Evolutionary conservation across 192 early-diverging fungal genomes (phyloP).

Genomic region (Coemansia sp.): DNA sequence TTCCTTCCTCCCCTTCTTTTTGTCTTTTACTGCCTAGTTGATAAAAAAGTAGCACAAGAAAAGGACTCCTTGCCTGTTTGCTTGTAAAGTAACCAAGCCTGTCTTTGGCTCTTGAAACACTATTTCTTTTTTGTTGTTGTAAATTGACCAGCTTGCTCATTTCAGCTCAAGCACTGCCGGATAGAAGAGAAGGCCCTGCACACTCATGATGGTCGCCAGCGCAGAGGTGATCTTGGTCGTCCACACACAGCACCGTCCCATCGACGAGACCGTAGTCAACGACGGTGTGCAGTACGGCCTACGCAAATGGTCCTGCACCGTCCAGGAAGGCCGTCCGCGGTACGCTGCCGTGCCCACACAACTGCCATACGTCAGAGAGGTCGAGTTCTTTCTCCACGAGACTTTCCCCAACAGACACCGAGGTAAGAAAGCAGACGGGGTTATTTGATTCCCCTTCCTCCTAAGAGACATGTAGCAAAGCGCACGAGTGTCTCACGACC

Average conservation of each 20-base stretch:
- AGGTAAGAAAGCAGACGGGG: conserved; percentile 23
- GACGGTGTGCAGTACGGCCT: conserved; percentile 33
- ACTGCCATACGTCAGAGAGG: conserved; percentile 42
- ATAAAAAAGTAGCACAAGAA: too few relatives aligned
- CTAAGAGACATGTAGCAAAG: neutral
- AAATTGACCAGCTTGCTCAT: too few relatives aligned
- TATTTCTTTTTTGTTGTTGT: too few relatives aligned
- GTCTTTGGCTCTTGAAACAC: too few relatives aligned
- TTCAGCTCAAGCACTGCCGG: neutral
- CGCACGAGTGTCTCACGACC: too few relatives aligned
- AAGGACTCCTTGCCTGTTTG: too few relatives aligned
- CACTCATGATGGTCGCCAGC: conserved; percentile 12
- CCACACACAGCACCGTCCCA: conserved; percentile 32
- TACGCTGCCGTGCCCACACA: conserved; percentile 9
- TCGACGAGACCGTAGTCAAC: conserved; percentile 13
- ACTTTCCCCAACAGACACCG: conserved; percentile 37
- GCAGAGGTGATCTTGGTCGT: conserved; percentile 25
- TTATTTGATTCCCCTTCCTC: neutral
- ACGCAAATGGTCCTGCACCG: conserved; percentile 41
- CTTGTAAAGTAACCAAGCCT: too few relatives aligned
- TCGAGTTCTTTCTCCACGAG: conserved; percentile 48
- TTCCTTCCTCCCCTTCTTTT: too few relatives aligned
- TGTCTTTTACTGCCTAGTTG: too few relatives aligned
- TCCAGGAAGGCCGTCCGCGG: conserved; percentile 34
- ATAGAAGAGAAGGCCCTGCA: neutral